Base-by-base conservation (phyloP, 208 protist genomes). In the Herpetomonas tarakana region DNA sequence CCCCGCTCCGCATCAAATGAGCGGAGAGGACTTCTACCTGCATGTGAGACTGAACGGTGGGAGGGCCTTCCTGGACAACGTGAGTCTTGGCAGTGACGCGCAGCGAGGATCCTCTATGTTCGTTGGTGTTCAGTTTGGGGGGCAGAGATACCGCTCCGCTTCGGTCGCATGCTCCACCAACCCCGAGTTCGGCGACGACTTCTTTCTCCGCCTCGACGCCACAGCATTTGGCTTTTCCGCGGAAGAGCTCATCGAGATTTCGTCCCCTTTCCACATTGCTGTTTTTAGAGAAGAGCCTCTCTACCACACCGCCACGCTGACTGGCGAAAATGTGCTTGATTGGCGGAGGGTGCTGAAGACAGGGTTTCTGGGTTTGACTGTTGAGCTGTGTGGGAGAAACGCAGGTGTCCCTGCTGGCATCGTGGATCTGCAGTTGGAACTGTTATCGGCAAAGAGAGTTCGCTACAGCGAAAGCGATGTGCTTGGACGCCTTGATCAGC, bases 271-370 rank as follows among this genome's bases (percentile, higher is more conserved):
- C 50, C 86, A 97, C 67, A 73, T 97, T 60, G 83, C 81, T 2
- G 83, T 97, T 3, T 69, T 95, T 24, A 62, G 83, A 18, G 81
- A 92, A 47, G 76, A 95, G 47, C 58, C 58, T 3, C 60, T 72
- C 19, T 65, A 78, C 39, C 78, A 81, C 39, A 68, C 57, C n/a
- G 74, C 83, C 0, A 76, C 85, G 59, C 38, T 94, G 7, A 51
- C 97, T 45, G 93, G 93, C 0, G 88, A 96, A 72, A 94, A 97
- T 57, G 62, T 88, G 9, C 63, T 95, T 53, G 93, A 97, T 46
- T 97, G 93, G 91, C 70, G 93, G 50, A 97, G 74, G 46, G 85
- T 94, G 16, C 68, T 97, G 21, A 85, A 91, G 30, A 93, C 80
- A 14, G 91, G 91, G 3, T 93, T 81, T 47, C 73, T 97, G 31